phyloP scores from a whole-genome alignment of 164 flowering plant species.

The Kalanchoe fedtschenkoi region DNA sequence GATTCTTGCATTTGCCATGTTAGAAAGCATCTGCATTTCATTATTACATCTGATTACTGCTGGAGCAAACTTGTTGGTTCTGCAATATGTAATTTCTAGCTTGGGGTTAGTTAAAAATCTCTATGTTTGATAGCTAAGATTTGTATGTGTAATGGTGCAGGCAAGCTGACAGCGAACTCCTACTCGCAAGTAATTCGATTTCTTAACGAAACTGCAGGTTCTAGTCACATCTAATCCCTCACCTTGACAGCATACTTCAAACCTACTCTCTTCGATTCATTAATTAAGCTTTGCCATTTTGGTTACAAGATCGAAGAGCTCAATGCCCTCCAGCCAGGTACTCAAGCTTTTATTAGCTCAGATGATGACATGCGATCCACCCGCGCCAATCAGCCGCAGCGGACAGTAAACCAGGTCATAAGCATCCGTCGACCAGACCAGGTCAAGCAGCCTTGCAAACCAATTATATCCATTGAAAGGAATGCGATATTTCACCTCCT shows the following conservation, averaged over 20 bases:
- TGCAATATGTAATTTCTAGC: background rate
- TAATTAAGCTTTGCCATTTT: too few species aligned
- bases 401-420: too few species aligned
- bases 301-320: too few species aligned
- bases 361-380: too few species aligned
- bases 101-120: background rate
- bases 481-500: too few species aligned
- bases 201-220: constrained; percentile 68
- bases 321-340: too few species aligned
- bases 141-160: constrained; percentile 48
- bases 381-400: too few species aligned
- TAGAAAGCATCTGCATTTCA: constrained; percentile 32
- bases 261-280: background rate
- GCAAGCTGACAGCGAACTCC: constrained; percentile 53
- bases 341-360: constrained; percentile 56
- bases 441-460: too few species aligned
- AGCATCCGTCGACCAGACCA: too few species aligned
- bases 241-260: constrained; percentile 4
- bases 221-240: background rate
- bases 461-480: too few species aligned
- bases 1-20: background rate
- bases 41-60: too few species aligned
- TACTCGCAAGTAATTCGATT: constrained; percentile 82
- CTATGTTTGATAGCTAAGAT: background rate
- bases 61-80: too few species aligned